These are phyloP conservation scores for Durio zibethinus DNA, from an alignment of 345 rosid species.

Conservation along the genomic window DNA sequence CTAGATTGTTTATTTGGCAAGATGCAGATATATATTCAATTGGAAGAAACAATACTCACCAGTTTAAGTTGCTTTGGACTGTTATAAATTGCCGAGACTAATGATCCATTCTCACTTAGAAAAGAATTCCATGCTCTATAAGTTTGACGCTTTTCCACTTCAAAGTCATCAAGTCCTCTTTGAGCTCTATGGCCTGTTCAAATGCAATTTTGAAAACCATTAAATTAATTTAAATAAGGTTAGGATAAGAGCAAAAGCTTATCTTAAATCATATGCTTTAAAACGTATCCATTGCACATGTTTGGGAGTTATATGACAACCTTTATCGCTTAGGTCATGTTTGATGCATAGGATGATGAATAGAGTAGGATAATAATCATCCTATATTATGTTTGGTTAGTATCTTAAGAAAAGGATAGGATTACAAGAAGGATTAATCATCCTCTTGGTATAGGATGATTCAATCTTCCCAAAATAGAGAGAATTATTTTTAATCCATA, in stretches of 20 bases:
- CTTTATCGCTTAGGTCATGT: not conserved
- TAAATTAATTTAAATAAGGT: slow-evolving; percentile 6
- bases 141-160: slow-evolving; percentile 11
- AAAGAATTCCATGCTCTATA: slow-evolving; percentile 16
- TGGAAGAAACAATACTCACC: slow-evolving; percentile 16
- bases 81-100: slow-evolving; percentile 15
- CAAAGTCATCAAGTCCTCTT: not conserved
- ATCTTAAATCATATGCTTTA: not conserved
- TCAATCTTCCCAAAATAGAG: no score
- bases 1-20: not conserved
- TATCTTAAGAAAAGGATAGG: no score
- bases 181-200: slow-evolving; percentile 14
- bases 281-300: not conserved
- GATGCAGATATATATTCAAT: not conserved
- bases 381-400: no score
- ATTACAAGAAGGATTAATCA: no score
- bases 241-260: not conserved
- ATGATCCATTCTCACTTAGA: slow-evolving; percentile 15
- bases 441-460: no score
- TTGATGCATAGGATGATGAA: no score
- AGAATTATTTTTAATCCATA: no score
- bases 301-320: not conserved
- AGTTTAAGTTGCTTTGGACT: slow-evolving; percentile 8
- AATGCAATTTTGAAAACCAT: not conserved
- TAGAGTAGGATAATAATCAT: no score